These are phyloP conservation scores for Hypoxylon cercidicola DNA, from an alignment of 495 filamentous ascomycete genomes.

Conservation along the genomic window DNA sequence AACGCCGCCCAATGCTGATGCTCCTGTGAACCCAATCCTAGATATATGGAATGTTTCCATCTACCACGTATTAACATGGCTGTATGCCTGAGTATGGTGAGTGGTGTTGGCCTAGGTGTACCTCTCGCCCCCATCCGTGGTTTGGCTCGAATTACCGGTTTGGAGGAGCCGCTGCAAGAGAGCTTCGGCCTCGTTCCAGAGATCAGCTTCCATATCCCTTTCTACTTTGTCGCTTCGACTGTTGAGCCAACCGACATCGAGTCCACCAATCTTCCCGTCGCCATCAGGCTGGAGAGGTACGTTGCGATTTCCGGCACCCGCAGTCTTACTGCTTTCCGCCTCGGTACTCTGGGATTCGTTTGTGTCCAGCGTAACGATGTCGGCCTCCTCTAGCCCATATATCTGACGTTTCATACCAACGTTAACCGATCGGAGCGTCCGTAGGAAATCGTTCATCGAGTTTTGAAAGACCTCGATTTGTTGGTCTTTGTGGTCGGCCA, in stretches of 20 bases:
- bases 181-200: constrained; percentile 71
- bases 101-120: neutral
- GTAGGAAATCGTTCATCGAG: constrained; percentile 72
- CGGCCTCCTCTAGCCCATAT: constrained; percentile 79
- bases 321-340: constrained; percentile 39
- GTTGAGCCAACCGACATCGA: constrained; percentile 89
- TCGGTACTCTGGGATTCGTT: constrained; percentile 34
- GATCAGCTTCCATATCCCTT: constrained; percentile 79
- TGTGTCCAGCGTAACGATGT: constrained; percentile 66
- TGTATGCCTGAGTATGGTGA: too few species aligned
- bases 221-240: constrained; percentile 80
- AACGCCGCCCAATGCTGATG: constrained; percentile 35
- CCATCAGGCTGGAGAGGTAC: constrained; percentile 56
- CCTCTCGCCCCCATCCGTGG: neutral
- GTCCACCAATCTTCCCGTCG: constrained; percentile 65
- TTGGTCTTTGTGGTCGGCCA: constrained; percentile 49
- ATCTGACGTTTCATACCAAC: constrained; percentile 80
- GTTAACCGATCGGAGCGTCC: constrained; percentile 74
- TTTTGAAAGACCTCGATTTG: constrained; percentile 63
- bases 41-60: neutral
- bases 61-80: too few species aligned
- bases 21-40: neutral
- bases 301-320: constrained; percentile 28
- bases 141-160: neutral
- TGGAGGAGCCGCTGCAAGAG: constrained; percentile 40